These are phyloP conservation scores for Citrus sp. DNA, from an alignment of 345 rosid species.

Conservation along the genomic window DNA sequence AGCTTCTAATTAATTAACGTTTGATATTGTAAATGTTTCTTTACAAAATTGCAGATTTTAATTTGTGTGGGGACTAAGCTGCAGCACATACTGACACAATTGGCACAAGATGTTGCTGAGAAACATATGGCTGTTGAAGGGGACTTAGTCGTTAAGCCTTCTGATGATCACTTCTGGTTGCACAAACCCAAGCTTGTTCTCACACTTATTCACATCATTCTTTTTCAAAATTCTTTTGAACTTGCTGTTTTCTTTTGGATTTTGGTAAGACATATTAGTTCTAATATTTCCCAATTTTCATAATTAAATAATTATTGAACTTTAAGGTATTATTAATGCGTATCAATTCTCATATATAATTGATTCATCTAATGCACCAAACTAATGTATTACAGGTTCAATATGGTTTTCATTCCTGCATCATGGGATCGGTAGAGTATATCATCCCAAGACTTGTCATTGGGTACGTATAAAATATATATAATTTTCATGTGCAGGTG, in stretches of 20 bases:
- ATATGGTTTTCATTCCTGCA: slow-evolving; percentile 9
- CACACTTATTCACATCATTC: slow-evolving; percentile 4
- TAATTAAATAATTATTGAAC: not conserved
- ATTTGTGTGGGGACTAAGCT: slow-evolving; percentile 8
- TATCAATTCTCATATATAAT: not conserved
- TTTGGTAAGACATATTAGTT: not conserved
- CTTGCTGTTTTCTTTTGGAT: slow-evolving; percentile 17
- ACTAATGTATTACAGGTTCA: not conserved
- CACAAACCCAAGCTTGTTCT: not conserved
- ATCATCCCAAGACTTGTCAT: slow-evolving; percentile 7
- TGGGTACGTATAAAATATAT: not conserved
- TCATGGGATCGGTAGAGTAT: not conserved
- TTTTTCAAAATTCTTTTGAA: slow-evolving; percentile 16
- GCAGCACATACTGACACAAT: slow-evolving; percentile 12
- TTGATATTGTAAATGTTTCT: no score
- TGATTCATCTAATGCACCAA: not conserved
- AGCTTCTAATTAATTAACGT: no score
- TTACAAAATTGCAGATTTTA: slow-evolving; percentile 4
- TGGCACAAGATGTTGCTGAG: slow-evolving; percentile 11
- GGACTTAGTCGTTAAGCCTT: slow-evolving; percentile 10
- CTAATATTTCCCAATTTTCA: no score
- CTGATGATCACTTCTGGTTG: slow-evolving; percentile 20
- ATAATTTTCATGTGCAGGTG: no score
- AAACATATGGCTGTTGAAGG: slow-evolving; percentile 12
- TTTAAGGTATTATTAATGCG: no score